Evolutionary conservation across 495 filamentous ascomycete genomes (phyloP).

Genomic region (Talaromyces nanjingensis): DNA sequence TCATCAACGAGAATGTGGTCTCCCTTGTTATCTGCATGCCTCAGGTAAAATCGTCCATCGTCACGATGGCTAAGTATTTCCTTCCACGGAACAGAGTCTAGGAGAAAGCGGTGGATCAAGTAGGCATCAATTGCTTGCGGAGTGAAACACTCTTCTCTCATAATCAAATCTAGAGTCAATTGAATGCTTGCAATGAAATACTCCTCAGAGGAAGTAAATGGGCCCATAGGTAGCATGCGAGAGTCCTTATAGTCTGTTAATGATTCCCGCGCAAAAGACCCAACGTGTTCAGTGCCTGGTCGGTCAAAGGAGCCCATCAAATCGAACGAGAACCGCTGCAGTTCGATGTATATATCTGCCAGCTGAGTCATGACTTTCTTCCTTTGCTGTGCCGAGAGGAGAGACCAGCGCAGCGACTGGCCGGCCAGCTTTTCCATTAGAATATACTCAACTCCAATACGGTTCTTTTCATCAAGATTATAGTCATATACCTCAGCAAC

Average conservation of each 20-base stretch:
- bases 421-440: too few species aligned
- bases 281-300: constrained; percentile 15
- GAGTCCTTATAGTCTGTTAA: constrained; percentile 17
- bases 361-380: too few species aligned
- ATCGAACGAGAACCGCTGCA: too few species aligned
- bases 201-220: constrained; percentile 17
- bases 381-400: too few species aligned
- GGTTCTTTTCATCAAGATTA: too few species aligned
- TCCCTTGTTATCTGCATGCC: constrained; percentile 38
- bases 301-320: too few species aligned
- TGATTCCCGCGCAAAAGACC: constrained; percentile 26
- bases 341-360: too few species aligned
- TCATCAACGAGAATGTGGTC: constrained; percentile 40
- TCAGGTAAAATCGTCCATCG: constrained; percentile 32
- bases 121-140: constrained; percentile 25
- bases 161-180: constrained; percentile 23
- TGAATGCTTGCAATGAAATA: constrained; percentile 15
- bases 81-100: constrained; percentile 17
- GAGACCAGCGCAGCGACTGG: too few species aligned
- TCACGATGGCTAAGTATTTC: constrained; percentile 11
- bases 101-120: constrained; percentile 30
- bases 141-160: constrained; percentile 21
- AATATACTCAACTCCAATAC: too few species aligned
- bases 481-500: too few species aligned
- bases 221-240: constrained; percentile 14